Conservation (phyloP, 2,329 filamentous ascomycete species). For the Colletotrichum plurivorum region DNA sequence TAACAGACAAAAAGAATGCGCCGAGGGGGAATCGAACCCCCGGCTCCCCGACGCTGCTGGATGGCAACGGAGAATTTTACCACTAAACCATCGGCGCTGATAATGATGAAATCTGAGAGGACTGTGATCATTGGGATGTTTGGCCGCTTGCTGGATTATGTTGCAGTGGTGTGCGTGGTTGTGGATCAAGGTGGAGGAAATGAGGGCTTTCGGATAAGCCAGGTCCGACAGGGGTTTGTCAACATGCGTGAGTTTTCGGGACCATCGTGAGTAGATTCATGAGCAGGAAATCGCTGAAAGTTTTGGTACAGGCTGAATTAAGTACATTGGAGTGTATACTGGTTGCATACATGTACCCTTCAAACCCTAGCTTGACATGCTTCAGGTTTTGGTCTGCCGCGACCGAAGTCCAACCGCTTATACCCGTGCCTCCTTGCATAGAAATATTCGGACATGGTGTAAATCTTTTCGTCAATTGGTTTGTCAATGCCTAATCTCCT, state of each 20-base stretch:
- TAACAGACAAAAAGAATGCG: conserved; percentile 5
- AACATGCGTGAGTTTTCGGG: background rate
- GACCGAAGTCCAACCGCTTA: background rate
- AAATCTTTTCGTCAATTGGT: background rate
- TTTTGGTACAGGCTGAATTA: background rate
- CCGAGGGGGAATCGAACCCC: conserved; percentile 36
- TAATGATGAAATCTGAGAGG: background rate
- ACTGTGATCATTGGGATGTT: too few species aligned
- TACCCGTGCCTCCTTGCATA: conserved; percentile 5
- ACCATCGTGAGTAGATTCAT: background rate
- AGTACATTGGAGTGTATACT: too few species aligned
- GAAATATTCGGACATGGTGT: conserved; percentile 1
- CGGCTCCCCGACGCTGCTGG: conserved; percentile 35
- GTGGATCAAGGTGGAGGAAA: background rate
- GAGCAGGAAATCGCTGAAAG: too few species aligned
- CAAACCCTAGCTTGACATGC: too few species aligned
- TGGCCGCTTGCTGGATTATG: too few species aligned
- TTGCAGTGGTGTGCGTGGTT: background rate
- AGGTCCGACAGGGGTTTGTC: background rate
- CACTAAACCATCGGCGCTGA: conserved; percentile 36
- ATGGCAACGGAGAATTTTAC: conserved; percentile 38
- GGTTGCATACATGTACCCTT: background rate
- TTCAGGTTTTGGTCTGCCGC: background rate
- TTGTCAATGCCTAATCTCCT: background rate
- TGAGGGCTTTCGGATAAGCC: background rate